phyloP scores from a whole-genome alignment of 305 asterid genomes.

The Salvia sclarea region DNA sequence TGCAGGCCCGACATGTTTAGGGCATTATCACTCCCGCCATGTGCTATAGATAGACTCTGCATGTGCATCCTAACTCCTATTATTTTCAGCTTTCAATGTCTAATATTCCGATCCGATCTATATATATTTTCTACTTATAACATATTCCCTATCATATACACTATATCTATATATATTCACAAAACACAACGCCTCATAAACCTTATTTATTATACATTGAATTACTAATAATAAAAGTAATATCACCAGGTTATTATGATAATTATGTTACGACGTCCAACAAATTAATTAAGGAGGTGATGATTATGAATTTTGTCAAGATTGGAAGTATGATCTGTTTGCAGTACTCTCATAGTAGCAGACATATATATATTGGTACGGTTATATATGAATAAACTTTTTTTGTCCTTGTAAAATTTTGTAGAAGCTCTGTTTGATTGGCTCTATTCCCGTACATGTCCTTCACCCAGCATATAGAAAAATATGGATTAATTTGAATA shows the following conservation, averaged over 20 bases:
- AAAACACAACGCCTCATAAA: too few species aligned
- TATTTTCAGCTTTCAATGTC: slow-evolving; percentile 11
- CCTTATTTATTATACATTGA: too few species aligned
- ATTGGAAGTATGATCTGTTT: neutral
- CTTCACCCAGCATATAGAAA: too few species aligned
- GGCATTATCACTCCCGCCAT: slow-evolving; percentile 29
- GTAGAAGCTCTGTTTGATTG: slow-evolving; percentile 10
- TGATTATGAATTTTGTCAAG: neutral
- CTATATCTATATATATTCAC: too few species aligned
- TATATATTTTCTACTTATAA: neutral
- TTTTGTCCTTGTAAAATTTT: neutral
- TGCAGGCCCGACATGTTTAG: slow-evolving; percentile 36
- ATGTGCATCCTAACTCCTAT: slow-evolving; percentile 27
- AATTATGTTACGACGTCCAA: neutral
- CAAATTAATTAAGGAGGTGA: too few species aligned
- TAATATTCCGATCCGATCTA: neutral
- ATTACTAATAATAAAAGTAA: too few species aligned
- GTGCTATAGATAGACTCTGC: slow-evolving; percentile 29
- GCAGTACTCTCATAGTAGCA: neutral
- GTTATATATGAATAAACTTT: neutral
- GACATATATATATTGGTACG: neutral
- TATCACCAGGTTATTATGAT: too few species aligned
- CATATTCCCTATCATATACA: neutral
- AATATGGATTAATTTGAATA: too few species aligned
- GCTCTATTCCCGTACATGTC: slow-evolving; percentile 20